A percentile compares a stretch with the other conserved stretches of the same genome.
These are phyloP conservation scores for Lactuca sativa DNA, from an alignment of 129 eudicot species.

Conservation along the genomic window DNA sequence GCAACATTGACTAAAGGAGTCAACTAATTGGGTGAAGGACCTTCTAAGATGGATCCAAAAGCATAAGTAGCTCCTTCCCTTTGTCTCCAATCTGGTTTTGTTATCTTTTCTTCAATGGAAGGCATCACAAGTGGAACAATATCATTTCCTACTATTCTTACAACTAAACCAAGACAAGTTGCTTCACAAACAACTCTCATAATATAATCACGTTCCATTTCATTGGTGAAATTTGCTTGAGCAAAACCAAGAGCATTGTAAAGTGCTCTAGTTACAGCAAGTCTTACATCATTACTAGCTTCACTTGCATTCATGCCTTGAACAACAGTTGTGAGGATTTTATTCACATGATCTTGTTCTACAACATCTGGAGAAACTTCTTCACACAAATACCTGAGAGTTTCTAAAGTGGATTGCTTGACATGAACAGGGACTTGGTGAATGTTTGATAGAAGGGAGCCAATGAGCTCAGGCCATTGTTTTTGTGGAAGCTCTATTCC, in stretches of 20 bases:
- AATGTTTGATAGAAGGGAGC: no score
- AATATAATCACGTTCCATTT: constrained; percentile 93
- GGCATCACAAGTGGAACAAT: no score
- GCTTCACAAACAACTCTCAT: constrained; percentile 99
- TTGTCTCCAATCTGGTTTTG: constrained; percentile 88
- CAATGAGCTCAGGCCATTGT: no score
- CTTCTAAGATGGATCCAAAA: constrained; percentile 92
- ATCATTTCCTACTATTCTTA: constrained; percentile 86
- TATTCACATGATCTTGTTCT: no score
- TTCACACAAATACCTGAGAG: no score
- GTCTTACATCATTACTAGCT: constrained; percentile 73
- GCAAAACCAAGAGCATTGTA: constrained; percentile 92
- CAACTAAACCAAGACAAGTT: constrained; percentile 89
- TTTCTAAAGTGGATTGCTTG: no score
- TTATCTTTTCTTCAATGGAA: constrained; percentile 77
- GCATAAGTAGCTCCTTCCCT: constrained; percentile 94
- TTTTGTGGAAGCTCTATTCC: no score
- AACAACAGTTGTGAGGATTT: constrained; percentile 89
- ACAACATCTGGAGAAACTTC: constrained; percentile 85
- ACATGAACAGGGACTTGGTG: no score
- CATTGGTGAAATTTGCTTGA: constrained; percentile 87
- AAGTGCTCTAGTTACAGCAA: constrained; percentile 84
- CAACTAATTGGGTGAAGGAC: no score
- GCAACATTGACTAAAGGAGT: no score
- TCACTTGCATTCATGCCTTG: constrained; percentile 92